Conservation (phyloP, 2,329 filamentous ascomycete genomes). For the Blastomyces gilchristii region DNA sequence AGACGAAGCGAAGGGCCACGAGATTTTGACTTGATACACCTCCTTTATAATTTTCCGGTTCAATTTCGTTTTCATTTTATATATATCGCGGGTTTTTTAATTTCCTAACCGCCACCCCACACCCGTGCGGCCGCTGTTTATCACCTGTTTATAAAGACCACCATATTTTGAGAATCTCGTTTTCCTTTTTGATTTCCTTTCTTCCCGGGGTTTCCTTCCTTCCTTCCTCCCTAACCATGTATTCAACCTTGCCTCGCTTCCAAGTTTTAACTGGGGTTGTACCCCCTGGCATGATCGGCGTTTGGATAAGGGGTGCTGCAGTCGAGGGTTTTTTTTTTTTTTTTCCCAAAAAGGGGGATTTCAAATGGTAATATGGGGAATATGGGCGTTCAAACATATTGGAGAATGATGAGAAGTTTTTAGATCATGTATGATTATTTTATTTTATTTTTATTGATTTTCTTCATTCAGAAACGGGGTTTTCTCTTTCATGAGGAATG, state of each 20-base stretch:
- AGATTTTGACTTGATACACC: slow-evolving; percentile 13
- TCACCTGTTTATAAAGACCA: neutral
- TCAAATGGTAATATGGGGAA: neutral
- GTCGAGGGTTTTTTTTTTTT: neutral
- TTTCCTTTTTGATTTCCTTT: slow-evolving; percentile 2
- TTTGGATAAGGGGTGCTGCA: slow-evolving; percentile 2
- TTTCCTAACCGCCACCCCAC: neutral
- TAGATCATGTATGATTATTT: neutral
- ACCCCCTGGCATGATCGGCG: slow-evolving; percentile 11
- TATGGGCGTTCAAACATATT: neutral
- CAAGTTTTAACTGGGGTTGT: neutral
- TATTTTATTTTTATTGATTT: neutral
- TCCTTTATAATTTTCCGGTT: neutral
- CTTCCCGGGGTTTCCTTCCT: neutral
- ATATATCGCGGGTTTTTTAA: neutral
- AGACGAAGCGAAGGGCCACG: neutral
- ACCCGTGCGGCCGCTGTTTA: neutral
- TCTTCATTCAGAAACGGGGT: neutral
- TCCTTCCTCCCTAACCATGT: neutral
- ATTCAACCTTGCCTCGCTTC: neutral
- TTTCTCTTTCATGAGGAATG: neutral
- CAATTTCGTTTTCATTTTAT: neutral
- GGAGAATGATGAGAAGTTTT: neutral
- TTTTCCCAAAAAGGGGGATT: neutral
- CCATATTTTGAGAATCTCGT: neutral